These are phyloP conservation scores for Diophrys sp. DNA, from an alignment of 73 alveolate genomes.

Conservation along the genomic window DNA sequence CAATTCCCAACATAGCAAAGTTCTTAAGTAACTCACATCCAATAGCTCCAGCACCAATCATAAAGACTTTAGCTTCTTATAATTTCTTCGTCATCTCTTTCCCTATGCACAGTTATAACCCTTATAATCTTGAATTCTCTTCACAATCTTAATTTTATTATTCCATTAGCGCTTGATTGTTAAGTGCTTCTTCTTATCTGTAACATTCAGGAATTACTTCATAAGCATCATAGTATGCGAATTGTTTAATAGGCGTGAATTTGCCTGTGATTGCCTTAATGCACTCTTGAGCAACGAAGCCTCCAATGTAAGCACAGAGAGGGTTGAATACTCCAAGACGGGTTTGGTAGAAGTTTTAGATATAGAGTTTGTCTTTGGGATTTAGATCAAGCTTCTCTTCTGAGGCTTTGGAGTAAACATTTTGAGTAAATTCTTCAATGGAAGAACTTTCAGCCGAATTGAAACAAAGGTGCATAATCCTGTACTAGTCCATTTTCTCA, in stretches of 20 bases:
- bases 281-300: slow-evolving; percentile 90
- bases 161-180: slow-evolving; percentile 1
- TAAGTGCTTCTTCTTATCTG: slow-evolving; percentile 12
- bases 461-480: slow-evolving; percentile 45
- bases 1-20: slow-evolving; percentile 87
- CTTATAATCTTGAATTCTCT: slow-evolving; percentile 57
- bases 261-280: slow-evolving; percentile 91
- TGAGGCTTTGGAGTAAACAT: slow-evolving; percentile 38
- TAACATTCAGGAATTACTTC: slow-evolving; percentile 67
- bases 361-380: slow-evolving; percentile 24
- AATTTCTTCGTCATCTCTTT: slow-evolving; percentile 58
- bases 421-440: slow-evolving; percentile 59
- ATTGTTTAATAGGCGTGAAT: slow-evolving; percentile 87
- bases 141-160: slow-evolving; percentile 61
- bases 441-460: slow-evolving; percentile 32
- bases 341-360: slow-evolving; percentile 13
- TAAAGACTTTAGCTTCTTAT: slow-evolving; percentile 62
- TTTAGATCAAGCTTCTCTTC: slow-evolving; percentile 26
- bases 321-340: slow-evolving; percentile 36
- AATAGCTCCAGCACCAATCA: slow-evolving; percentile 98
- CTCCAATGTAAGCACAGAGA: slow-evolving; percentile 91
- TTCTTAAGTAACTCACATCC: slow-evolving; percentile 96
- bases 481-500: slow-evolving; percentile 38
- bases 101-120: slow-evolving; percentile 65
- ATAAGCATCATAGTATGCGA: slow-evolving; percentile 64